A percentile compares a stretch with the other conserved stretches of the same genome.
phyloP scores from a whole-genome alignment of 805 yeast species.

The Hemisphaericaspora nanyangensis region DNA sequence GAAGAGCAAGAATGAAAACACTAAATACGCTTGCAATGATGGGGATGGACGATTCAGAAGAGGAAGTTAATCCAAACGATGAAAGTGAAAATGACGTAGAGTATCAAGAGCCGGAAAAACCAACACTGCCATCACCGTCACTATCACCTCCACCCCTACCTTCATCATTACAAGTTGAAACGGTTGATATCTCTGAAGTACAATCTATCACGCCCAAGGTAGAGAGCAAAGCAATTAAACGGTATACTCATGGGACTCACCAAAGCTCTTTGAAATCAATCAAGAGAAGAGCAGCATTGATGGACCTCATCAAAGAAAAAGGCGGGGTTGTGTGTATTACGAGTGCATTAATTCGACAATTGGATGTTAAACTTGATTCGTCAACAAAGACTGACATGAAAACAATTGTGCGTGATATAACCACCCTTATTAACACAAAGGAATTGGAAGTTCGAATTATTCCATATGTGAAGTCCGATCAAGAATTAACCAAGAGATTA shows the following conservation, averaged over 20 bases:
- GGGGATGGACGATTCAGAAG: neutral
- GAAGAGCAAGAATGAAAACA: neutral
- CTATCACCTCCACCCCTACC: too few species aligned
- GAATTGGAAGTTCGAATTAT: constrained; percentile 22
- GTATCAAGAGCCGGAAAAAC: neutral
- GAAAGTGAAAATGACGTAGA: neutral
- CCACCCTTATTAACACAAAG: constrained; percentile 18
- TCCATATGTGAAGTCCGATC: constrained; percentile 23
- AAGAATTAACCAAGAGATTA: constrained; percentile 25
- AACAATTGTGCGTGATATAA: constrained; percentile 37
- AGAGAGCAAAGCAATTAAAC: neutral
- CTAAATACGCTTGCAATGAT: neutral
- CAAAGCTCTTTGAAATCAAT: constrained; percentile 19
- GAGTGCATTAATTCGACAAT: constrained; percentile 25
- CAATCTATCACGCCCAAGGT: neutral
- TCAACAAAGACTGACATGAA: constrained; percentile 33
- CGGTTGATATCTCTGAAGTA: neutral
- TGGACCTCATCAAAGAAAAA: constrained; percentile 26
- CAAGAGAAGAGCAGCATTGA: constrained; percentile 24
- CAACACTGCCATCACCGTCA: too few species aligned
- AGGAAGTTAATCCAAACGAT: neutral
- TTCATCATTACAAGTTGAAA: too few species aligned
- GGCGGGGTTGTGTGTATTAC: constrained; percentile 39
- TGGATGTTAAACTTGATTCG: constrained; percentile 27
- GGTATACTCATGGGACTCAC: neutral